Evolutionary conservation across 2,329 filamentous ascomycete genomes (phyloP).

Genomic region (Hypoxylon sp.): DNA sequence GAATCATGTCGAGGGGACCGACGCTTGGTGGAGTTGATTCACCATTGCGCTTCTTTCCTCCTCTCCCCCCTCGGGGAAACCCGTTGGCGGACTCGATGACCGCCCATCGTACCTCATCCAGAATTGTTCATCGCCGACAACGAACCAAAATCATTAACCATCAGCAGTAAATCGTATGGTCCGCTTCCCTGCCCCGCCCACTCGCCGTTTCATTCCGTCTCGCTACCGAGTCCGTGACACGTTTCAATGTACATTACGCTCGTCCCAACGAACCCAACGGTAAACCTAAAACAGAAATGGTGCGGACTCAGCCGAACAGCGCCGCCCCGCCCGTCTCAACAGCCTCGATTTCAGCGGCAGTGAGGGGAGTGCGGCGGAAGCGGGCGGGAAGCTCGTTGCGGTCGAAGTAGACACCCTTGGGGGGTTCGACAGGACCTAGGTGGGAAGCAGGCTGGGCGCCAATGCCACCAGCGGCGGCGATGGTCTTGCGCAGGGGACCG

Average conservation of each 20-base stretch:
- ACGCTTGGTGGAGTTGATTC: constrained; percentile 32
- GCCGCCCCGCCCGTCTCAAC: constrained; percentile 92
- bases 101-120: not conserved
- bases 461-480: constrained; percentile 64
- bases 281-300: not conserved
- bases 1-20: constrained; percentile 1
- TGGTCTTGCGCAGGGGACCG: constrained; percentile 77
- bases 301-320: constrained; percentile 61
- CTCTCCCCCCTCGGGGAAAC: not conserved
- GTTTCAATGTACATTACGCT: constrained; percentile 5
- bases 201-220: not conserved
- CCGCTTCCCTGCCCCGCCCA: not conserved
- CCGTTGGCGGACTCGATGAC: not conserved
- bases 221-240: constrained; percentile 9
- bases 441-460: constrained; percentile 71
- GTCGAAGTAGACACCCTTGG: constrained; percentile 86
- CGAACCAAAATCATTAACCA: constrained; percentile 20
- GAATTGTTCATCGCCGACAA: constrained; percentile 7
- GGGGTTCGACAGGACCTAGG: constrained; percentile 80
- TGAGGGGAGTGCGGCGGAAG: constrained; percentile 83
- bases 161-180: constrained; percentile 11
- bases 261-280: not conserved
- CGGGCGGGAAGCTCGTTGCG: constrained; percentile 87
- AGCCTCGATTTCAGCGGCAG: constrained; percentile 90
- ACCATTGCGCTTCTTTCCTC: constrained; percentile 14